These are phyloP conservation scores for Apostasia shenzhenica DNA, from an alignment of 106 monocot genomes.

Conservation along the genomic window DNA sequence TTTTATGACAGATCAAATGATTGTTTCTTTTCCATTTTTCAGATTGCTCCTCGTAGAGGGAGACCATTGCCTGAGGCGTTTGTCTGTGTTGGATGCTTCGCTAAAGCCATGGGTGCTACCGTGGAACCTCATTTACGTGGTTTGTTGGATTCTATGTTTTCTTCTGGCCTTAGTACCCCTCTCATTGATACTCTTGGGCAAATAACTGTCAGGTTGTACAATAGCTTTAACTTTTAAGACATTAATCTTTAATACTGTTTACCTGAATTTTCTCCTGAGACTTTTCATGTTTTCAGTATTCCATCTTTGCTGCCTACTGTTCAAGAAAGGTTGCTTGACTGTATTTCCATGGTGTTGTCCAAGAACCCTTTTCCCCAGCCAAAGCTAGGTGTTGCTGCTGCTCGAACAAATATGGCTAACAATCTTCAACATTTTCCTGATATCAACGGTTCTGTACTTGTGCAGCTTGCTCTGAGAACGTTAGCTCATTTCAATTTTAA, in stretches of 20 bases:
- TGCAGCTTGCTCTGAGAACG: slow-evolving; percentile 87
- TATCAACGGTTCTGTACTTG: slow-evolving; percentile 48
- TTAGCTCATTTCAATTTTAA: slow-evolving; percentile 85
- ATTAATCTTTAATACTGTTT: not conserved
- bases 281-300: slow-evolving; percentile 41
- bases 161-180: slow-evolving; percentile 62
- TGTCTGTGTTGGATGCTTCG: slow-evolving; percentile 89
- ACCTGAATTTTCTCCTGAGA: not conserved
- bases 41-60: slow-evolving; percentile 98
- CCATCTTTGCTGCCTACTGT: slow-evolving; percentile 76
- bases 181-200: slow-evolving; percentile 78
- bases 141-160: slow-evolving; percentile 82
- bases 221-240: slow-evolving; percentile 6
- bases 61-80: slow-evolving; percentile 89
- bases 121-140: slow-evolving; percentile 91
- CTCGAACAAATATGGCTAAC: slow-evolving; percentile 31
- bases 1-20: no score
- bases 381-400: slow-evolving; percentile 26
- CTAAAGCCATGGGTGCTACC: slow-evolving; percentile 73
- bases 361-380: slow-evolving; percentile 47
- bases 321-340: slow-evolving; percentile 85
- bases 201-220: slow-evolving; percentile 59
- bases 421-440: slow-evolving; percentile 55
- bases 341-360: slow-evolving; percentile 70
- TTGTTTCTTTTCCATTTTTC: slow-evolving; percentile 3